Conservation (phyloP, 352 stramenopile genomes). For the Heterotrichella gracilis region DNA sequence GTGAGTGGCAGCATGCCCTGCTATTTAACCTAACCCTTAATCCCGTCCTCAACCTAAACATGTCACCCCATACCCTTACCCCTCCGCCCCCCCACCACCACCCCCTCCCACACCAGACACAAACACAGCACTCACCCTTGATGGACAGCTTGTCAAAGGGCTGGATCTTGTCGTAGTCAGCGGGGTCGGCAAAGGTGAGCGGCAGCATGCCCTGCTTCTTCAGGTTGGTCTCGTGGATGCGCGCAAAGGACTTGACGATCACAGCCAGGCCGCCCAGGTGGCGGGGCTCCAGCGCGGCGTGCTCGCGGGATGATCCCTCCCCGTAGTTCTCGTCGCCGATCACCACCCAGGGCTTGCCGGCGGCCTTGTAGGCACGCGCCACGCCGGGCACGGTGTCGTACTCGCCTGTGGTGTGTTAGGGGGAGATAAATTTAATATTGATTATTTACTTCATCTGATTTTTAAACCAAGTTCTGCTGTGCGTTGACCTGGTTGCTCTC, state of each 20-base stretch:
- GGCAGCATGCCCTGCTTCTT: constrained; percentile 75
- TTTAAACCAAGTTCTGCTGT: no score
- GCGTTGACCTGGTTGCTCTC: no score
- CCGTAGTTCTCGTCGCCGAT: constrained; percentile 68
- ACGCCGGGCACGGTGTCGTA: constrained; percentile 23
- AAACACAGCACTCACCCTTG: no score
- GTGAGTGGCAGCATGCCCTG: constrained; percentile 60
- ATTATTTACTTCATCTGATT: no score
- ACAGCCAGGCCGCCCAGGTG: constrained; percentile 51
- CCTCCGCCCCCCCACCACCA: no score
- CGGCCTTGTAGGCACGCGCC: constrained; percentile 51
- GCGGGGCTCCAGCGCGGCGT: constrained; percentile 50
- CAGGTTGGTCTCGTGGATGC: constrained; percentile 69
- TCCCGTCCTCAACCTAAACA: no score
- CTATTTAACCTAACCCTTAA: no score
- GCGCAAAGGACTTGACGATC: constrained; percentile 58
- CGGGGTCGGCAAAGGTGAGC: constrained; percentile 50
- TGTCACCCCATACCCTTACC: no score
- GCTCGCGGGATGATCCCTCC: constrained; percentile 52
- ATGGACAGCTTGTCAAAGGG: constrained; percentile 57
- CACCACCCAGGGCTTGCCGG: constrained; percentile 49
- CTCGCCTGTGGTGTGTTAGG: no score
- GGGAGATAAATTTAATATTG: no score
- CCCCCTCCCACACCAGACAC: no score
- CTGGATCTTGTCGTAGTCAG: constrained; percentile 57